Conservation (phyloP, 805 yeast species). For the Wickerhamiella galacta region DNA sequence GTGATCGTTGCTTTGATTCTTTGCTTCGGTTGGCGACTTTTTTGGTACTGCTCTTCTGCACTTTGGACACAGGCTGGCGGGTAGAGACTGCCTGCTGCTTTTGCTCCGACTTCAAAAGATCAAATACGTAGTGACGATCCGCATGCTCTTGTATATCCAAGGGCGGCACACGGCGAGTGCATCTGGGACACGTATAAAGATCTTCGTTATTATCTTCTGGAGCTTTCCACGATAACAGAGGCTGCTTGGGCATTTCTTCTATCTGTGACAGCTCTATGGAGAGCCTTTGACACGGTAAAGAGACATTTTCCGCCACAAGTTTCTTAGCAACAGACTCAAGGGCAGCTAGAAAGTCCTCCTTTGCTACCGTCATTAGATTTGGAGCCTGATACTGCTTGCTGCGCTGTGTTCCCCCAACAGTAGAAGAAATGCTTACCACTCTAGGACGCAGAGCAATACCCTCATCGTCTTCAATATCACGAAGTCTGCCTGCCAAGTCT, state of each 20-base stretch:
- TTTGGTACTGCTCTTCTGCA: constrained; percentile 1
- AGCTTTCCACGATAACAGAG: too few relatives aligned
- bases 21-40: constrained; percentile 38
- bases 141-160: constrained; percentile 19
- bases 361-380: background rate
- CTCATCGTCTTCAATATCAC: constrained; percentile 53
- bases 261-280: constrained; percentile 11
- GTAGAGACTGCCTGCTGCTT: too few relatives aligned
- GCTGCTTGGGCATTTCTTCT: constrained; percentile 9
- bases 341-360: background rate
- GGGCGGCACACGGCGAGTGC: constrained; percentile 12
- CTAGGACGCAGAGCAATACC: constrained; percentile 33
- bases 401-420: background rate
- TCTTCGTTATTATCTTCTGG: constrained; percentile 8
- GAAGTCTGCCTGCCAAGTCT: constrained; percentile 53
- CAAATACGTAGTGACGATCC: constrained; percentile 27
- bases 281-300: constrained; percentile 9
- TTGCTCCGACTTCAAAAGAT: constrained; percentile 17
- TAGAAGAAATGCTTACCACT: constrained; percentile 29
- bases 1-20: background rate
- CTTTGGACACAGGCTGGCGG: too few relatives aligned
- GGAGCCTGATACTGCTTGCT: background rate
- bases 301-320: constrained; percentile 5
- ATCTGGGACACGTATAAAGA: constrained; percentile 16
- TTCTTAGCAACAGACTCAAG: constrained; percentile 5